phyloP scores from a whole-genome alignment of 1,284 basidiomycete genomes.

The Agaricales sp. region DNA sequence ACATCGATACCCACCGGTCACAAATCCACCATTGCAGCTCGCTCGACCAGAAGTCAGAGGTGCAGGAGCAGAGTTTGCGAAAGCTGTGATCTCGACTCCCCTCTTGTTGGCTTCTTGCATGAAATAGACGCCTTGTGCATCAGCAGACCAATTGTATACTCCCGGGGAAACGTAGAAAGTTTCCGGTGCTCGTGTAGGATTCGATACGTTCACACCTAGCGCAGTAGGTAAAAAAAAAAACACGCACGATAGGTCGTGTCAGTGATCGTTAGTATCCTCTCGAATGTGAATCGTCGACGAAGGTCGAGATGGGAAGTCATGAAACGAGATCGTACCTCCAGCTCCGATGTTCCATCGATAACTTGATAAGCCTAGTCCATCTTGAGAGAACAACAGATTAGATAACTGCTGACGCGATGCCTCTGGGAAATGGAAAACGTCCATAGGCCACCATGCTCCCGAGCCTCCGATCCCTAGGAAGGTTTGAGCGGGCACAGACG shows the following conservation, averaged over 20 bases:
- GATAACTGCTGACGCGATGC: slow-evolving; percentile 27
- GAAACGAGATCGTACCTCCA: slow-evolving; percentile 18
- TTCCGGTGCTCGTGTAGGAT: slow-evolving; percentile 28
- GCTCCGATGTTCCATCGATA: slow-evolving; percentile 34
- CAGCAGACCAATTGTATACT: slow-evolving; percentile 28
- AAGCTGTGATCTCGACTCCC: slow-evolving; percentile 22
- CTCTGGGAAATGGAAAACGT: slow-evolving; percentile 30
- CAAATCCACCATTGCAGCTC: slow-evolving; percentile 24
- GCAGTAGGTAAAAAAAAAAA: too few species aligned
- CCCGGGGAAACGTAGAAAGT: slow-evolving; percentile 30
- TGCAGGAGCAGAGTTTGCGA: slow-evolving; percentile 26
- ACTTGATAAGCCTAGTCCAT: slow-evolving; percentile 29
- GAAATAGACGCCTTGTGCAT: slow-evolving; percentile 30
- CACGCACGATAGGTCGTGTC: too few species aligned
- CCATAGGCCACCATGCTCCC: slow-evolving; percentile 36
- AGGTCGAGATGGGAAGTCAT: too few species aligned
- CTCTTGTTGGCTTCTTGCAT: slow-evolving; percentile 21
- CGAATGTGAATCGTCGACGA: too few species aligned
- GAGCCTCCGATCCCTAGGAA: slow-evolving; percentile 24
- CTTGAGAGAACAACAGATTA: slow-evolving; percentile 26
- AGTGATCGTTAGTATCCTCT: too few species aligned
- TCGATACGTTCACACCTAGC: slow-evolving; percentile 22
- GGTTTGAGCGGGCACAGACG: slow-evolving; percentile 16
- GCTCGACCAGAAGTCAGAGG: slow-evolving; percentile 21
- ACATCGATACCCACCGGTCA: slow-evolving; percentile 14